Percentiles rank a stretch among this genome's conserved stretches.
Conservation (phyloP, 495 filamentous ascomycete genomes). For the Hypoxylon lienhwacheense region DNA sequence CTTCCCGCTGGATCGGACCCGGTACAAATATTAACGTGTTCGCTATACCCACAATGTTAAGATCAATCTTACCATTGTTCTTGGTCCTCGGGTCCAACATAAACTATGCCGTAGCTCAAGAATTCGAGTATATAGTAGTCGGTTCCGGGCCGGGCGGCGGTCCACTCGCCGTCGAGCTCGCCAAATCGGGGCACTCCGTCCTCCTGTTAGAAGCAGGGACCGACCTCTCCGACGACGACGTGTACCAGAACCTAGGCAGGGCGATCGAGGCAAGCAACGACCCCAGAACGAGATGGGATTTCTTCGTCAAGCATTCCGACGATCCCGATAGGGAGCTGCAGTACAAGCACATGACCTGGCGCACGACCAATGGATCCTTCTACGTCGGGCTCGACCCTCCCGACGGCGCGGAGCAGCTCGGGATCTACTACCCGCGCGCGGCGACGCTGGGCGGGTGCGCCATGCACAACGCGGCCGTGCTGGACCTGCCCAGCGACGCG, state of each 20-base stretch:
- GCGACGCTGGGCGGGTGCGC: slow-evolving; percentile 40
- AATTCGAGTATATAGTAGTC: slow-evolving; percentile 62
- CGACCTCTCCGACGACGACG: slow-evolving; percentile 51
- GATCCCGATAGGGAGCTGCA: slow-evolving; percentile 39
- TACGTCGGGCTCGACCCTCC: slow-evolving; percentile 46
- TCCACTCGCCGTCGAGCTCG: slow-evolving; percentile 58
- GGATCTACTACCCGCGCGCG: slow-evolving; percentile 42
- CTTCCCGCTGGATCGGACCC: background rate
- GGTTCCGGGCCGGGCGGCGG: slow-evolving; percentile 62
- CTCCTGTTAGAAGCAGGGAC: slow-evolving; percentile 62
- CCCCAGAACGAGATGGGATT: slow-evolving; percentile 46
- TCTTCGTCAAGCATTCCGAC: slow-evolving; percentile 47
- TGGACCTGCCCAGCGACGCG: slow-evolving; percentile 30
- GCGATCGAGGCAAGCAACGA: slow-evolving; percentile 32
- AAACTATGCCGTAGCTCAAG: slow-evolving; percentile 19
- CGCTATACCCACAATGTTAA: slow-evolving; percentile 2
- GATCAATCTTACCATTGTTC: background rate
- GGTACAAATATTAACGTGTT: background rate
- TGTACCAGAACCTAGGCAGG: slow-evolving; percentile 30
- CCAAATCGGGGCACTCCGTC: slow-evolving; percentile 54
- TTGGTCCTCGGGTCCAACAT: slow-evolving; percentile 2
- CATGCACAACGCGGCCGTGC: slow-evolving; percentile 37
- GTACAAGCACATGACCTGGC: slow-evolving; percentile 44
- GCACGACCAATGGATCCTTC: slow-evolving; percentile 39
- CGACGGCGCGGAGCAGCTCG: slow-evolving; percentile 35